A percentile compares a stretch with the other conserved stretches of the same genome.
Evolutionary conservation across 2,329 filamentous ascomycete species (phyloP).

Genomic region (Cadophora luteo-olivacea): DNA sequence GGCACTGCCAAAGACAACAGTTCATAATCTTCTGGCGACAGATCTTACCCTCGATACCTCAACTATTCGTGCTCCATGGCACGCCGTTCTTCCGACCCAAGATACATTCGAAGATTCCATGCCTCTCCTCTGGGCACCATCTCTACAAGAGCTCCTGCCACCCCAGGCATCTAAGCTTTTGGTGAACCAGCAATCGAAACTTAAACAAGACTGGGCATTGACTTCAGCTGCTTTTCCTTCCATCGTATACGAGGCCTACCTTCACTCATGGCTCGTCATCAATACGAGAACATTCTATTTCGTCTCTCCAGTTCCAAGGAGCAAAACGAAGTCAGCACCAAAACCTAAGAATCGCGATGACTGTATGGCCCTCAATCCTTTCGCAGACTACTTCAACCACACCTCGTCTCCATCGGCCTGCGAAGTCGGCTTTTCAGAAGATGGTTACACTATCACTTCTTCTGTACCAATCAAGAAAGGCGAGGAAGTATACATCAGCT

Average conservation of each 20-base stretch:
- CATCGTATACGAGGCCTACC: slow-evolving; percentile 49
- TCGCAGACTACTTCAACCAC: slow-evolving; percentile 76
- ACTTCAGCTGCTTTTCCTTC: slow-evolving; percentile 52
- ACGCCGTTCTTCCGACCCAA: slow-evolving; percentile 68
- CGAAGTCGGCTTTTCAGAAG: slow-evolving; percentile 55
- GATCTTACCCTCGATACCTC: slow-evolving; percentile 63
- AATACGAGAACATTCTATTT: slow-evolving; percentile 70
- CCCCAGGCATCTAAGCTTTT: slow-evolving; percentile 53
- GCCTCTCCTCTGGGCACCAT: slow-evolving; percentile 60
- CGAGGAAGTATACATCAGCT: slow-evolving; percentile 73
- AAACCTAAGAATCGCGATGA: slow-evolving; percentile 52
- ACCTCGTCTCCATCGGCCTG: slow-evolving; percentile 45
- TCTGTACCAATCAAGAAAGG: slow-evolving; percentile 57
- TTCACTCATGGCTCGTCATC: slow-evolving; percentile 64
- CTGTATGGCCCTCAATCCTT: slow-evolving; percentile 72
- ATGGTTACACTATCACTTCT: slow-evolving; percentile 62
- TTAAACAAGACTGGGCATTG: slow-evolving; percentile 56
- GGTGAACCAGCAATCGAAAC: slow-evolving; percentile 58
- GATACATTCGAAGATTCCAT: slow-evolving; percentile 64
- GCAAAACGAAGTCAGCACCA: slow-evolving; percentile 42
- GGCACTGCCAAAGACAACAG: slow-evolving; percentile 60
- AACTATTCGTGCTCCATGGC: slow-evolving; percentile 62
- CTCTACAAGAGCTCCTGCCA: slow-evolving; percentile 54
- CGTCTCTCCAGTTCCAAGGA: slow-evolving; percentile 31
- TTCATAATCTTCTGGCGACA: slow-evolving; percentile 77